These are phyloP conservation scores for Colletotrichum graminicola DNA, from an alignment of 2,329 filamentous ascomycete genomes.

Conservation along the genomic window DNA sequence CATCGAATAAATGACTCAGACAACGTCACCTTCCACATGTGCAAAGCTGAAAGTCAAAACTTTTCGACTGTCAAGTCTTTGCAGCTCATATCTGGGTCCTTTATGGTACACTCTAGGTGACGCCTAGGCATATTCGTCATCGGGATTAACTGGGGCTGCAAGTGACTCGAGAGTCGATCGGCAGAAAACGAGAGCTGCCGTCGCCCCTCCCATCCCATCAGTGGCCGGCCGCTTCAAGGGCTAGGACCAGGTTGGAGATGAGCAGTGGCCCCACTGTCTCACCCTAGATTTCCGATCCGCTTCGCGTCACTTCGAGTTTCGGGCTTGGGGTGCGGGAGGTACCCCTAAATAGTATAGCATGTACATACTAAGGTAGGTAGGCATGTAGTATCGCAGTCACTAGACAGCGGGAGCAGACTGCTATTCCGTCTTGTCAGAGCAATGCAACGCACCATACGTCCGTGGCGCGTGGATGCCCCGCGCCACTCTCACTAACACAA, in stretches of 20 bases:
- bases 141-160: slow-evolving; percentile 14
- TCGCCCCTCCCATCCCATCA: too few species aligned
- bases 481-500: slow-evolving; percentile 11
- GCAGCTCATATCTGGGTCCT: slow-evolving; percentile 13
- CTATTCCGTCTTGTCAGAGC: background rate
- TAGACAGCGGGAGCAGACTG: too few species aligned
- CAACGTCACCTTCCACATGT: background rate
- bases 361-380: too few species aligned
- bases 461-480: slow-evolving; percentile 3
- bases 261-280: slow-evolving; percentile 30
- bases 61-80: background rate
- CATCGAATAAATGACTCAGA: background rate
- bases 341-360: slow-evolving; percentile 11
- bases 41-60: slow-evolving; percentile 16
- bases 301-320: slow-evolving; percentile 42
- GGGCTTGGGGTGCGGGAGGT: slow-evolving; percentile 28
- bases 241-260: background rate
- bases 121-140: background rate
- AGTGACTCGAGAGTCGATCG: slow-evolving; percentile 1
- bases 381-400: too few species aligned
- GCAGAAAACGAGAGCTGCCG: background rate
- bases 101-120: too few species aligned
- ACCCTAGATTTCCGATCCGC: slow-evolving; percentile 37
- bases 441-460: background rate
- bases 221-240: slow-evolving; percentile 4